These are phyloP conservation scores for Fusarium nelsonii DNA, from an alignment of 2,329 filamentous ascomycete genomes.

Conservation along the genomic window DNA sequence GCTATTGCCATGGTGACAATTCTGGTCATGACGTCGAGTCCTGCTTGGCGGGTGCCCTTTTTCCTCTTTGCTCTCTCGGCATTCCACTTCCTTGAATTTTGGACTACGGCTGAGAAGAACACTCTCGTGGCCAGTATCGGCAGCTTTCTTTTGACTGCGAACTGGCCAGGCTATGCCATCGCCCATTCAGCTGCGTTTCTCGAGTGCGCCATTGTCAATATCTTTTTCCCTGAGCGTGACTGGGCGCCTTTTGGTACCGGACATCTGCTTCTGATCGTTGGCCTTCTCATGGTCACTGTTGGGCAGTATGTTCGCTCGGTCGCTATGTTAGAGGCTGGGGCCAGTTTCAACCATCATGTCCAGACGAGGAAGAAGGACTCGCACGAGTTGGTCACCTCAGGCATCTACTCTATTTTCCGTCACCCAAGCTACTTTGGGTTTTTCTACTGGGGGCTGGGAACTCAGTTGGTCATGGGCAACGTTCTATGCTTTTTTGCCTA, in stretches of 20 bases:
- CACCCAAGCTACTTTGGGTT: slow-evolving; percentile 98
- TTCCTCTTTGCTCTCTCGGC: slow-evolving; percentile 77
- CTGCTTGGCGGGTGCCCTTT: slow-evolving; percentile 72
- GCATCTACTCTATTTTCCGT: slow-evolving; percentile 80
- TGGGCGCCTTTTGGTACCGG: slow-evolving; percentile 61
- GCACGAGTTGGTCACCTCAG: slow-evolving; percentile 85
- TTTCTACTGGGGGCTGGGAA: slow-evolving; percentile 98
- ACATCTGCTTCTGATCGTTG: slow-evolving; percentile 63
- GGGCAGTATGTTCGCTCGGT: slow-evolving; percentile 83
- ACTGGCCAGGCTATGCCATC: slow-evolving; percentile 85
- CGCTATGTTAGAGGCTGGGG: slow-evolving; percentile 90
- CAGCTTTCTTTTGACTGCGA: slow-evolving; percentile 86
- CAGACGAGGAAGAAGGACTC: slow-evolving; percentile 75
- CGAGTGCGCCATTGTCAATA: slow-evolving; percentile 75
- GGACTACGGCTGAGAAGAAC: slow-evolving; percentile 87
- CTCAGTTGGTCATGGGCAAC: slow-evolving; percentile 91
- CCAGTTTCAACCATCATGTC: slow-evolving; percentile 91
- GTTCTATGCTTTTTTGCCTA: slow-evolving; percentile 81
- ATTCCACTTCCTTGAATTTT: slow-evolving; percentile 98
- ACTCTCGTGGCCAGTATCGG: slow-evolving; percentile 76
- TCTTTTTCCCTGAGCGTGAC: slow-evolving; percentile 65
- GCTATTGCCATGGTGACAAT: slow-evolving; percentile 50
- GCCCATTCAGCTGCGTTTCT: slow-evolving; percentile 81
- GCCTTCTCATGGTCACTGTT: slow-evolving; percentile 71
- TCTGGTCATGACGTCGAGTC: slow-evolving; percentile 56